These are phyloP conservation scores for Xerocomellus chrysenteron DNA, from an alignment of 768 basidiomycete genomes.

Conservation along the genomic window DNA sequence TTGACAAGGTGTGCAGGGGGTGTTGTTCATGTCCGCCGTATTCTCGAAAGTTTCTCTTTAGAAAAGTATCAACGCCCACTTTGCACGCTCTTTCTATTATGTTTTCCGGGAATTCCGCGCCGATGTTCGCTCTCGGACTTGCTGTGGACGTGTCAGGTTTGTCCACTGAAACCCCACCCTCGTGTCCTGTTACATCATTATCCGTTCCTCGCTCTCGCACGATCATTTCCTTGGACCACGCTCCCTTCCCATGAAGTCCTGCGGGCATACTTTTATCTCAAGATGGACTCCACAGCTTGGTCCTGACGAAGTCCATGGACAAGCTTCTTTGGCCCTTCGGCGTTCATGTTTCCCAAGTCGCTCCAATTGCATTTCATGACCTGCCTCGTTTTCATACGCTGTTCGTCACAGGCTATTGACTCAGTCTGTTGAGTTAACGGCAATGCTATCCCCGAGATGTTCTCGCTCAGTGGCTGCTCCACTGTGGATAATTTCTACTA, in stretches of 20 bases:
- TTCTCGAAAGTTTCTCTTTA: constrained; percentile 21
- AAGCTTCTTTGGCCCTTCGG: constrained; percentile 7
- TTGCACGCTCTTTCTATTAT: constrained; percentile 22
- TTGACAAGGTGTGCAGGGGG: constrained; percentile 18
- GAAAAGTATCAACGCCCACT: constrained; percentile 16
- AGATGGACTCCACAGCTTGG: constrained; percentile 11
- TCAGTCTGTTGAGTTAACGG: constrained; percentile 3
- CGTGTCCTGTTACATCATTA: constrained; percentile 30
- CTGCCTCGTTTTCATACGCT: constrained; percentile 22
- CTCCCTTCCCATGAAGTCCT: constrained; percentile 7
- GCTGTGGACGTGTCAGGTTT: constrained; percentile 15
- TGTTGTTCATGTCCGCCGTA: constrained; percentile 30
- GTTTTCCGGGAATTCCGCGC: constrained; percentile 16
- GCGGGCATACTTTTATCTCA: constrained; percentile 8
- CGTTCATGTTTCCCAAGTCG: constrained; percentile 17
- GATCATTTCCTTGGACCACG: constrained; percentile 13
- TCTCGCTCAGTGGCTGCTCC: constrained; percentile 15
- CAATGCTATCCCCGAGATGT: constrained; percentile 5
- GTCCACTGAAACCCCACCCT: constrained; percentile 12
- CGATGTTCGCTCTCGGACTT: constrained; percentile 12
- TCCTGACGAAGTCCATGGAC: constrained; percentile 24
- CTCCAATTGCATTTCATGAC: constrained; percentile 7
- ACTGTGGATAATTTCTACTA: constrained; percentile 8
- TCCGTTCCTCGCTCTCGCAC: constrained; percentile 11
- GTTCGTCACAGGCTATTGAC: constrained; percentile 15